Evolutionary conservation across 179 eudicot genomes (phyloP).

Genomic region (Beta macrorhiza): DNA sequence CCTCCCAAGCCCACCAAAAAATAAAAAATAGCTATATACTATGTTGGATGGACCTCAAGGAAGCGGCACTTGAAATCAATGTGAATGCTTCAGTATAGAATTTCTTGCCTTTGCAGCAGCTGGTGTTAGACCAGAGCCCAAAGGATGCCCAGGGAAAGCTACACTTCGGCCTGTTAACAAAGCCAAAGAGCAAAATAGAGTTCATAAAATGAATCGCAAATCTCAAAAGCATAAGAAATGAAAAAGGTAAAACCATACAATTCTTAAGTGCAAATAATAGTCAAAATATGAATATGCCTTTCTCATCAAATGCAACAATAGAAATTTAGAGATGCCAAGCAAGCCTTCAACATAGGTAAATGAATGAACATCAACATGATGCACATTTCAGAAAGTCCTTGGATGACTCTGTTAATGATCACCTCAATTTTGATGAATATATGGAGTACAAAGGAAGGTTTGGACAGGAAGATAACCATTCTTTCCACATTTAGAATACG

Average conservation of each 20-base stretch:
- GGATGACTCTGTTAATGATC: background rate
- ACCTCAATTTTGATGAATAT: background rate
- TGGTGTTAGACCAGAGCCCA: conserved; percentile 87
- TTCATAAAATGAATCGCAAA: conserved; percentile 2
- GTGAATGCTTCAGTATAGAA: conserved; percentile 36
- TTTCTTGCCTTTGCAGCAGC: conserved; percentile 94
- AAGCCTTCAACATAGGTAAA: background rate
- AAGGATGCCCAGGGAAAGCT: conserved; percentile 97
- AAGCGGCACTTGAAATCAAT: conserved; percentile 34
- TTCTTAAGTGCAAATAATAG: background rate
- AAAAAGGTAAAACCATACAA: background rate
- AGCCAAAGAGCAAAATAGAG: conserved; percentile 7
- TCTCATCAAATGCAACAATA: background rate
- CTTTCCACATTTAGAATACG: background rate
- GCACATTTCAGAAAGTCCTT: background rate
- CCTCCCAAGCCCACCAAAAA: conserved; percentile 25
- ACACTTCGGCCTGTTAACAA: conserved; percentile 81
- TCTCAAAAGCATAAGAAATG: background rate
- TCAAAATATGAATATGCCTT: background rate
- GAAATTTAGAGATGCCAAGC: background rate
- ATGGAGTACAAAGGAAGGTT: background rate
- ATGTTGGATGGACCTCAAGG: conserved; percentile 33
- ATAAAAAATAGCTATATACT: conserved; percentile 18
- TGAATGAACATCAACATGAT: background rate
- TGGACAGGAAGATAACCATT: background rate